Evolutionary conservation across 2,329 filamentous ascomycete species (phyloP), one percentile per base, ranked within the genome.

Genomic region (Periconia sp.): DNA sequence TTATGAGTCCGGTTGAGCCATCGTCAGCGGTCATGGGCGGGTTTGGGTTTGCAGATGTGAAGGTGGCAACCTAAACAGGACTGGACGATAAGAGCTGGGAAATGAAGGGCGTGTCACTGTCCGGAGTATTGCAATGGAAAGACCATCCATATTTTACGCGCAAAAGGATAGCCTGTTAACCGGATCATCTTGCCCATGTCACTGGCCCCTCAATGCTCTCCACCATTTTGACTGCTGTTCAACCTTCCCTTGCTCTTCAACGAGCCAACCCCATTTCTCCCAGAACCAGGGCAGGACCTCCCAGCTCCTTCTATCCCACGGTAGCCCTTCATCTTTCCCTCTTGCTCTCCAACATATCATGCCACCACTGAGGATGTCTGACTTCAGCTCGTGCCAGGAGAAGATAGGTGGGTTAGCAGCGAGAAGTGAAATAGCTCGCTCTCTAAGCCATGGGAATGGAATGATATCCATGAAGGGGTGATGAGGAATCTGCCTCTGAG

Each of bases 261-360:
- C 35, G 24, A 53, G 18, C 48, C 50, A 54, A 1, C 32, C 42
- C 50, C 47, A 54, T 28, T 54, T 54, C 21, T 36, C 15, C 30
- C 40, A 26, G 28, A 51, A 51, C 50, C 48, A 54, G 3, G 41
- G 45, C 40, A 36, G 35, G 15, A 46, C 39, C 19, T 54, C 48
- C 50, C 50, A 54, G 19, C 40, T 48, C 25, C 42, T 46, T 23
- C 50, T 22, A 36, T 54, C 50, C 50, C 47, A 54, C 13, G 50
- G 43, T 11, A 48, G 33, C 5, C 48, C 47, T 22, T 42, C 38
- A 3, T 35, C 33, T 13, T 28, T 39, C 12, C 16, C 36, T 18
- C 44, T 30, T n/a, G 44, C 42, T 19, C 38, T 39, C 47, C 50
- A 54, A 22, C 48, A 48, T 12, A 46, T 16, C 41, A 51, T 18